Percentiles rank a stretch among this genome's conserved stretches.
Conservation (phyloP, 2,329 filamentous ascomycete genomes). For the Penicillium sp. region DNA sequence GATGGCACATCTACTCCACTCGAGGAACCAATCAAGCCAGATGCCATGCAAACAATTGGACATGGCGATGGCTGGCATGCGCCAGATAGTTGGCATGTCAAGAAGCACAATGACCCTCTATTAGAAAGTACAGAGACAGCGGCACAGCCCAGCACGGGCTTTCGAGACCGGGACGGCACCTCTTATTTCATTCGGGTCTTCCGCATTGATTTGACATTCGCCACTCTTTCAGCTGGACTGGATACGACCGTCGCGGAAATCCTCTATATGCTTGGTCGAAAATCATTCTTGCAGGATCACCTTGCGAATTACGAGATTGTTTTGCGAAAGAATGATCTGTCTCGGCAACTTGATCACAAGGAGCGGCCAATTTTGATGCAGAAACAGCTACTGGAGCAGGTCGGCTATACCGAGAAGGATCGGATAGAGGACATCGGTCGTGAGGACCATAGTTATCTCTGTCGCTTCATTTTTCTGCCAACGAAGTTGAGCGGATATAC, state of each 20-base stretch:
- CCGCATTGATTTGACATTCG: constrained; percentile 87
- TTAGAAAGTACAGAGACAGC: constrained; percentile 9
- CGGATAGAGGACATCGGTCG: constrained; percentile 87
- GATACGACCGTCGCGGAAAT: constrained; percentile 83
- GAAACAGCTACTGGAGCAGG: constrained; percentile 82
- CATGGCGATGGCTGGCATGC: constrained; percentile 29
- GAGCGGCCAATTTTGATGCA: constrained; percentile 88
- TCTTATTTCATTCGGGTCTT: constrained; percentile 94
- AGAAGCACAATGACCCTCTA: constrained; percentile 46
- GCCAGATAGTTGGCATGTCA: constrained; percentile 77
- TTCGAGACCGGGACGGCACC: constrained; percentile 61
- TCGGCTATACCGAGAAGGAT: constrained; percentile 82
- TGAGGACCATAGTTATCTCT: constrained; percentile 95
- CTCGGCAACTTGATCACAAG: constrained; percentile 67
- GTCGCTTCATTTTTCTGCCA: constrained; percentile 90
- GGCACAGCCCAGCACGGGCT: constrained; percentile 1
- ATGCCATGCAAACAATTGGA: constrained; percentile 42
- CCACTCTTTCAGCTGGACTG: constrained; percentile 76
- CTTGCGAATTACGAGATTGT: constrained; percentile 94
- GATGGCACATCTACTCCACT: constrained; percentile 31
- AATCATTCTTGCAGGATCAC: constrained; percentile 85
- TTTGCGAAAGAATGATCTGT: constrained; percentile 84
- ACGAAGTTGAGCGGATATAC: constrained; percentile 76
- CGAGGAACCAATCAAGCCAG: constrained; percentile 27
- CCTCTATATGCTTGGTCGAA: constrained; percentile 84